Evolutionary conservation across 176 grass and related monocot genomes (phyloP), one percentile per base, ranked within the genome.

Genomic region (Rhynchospora tenuis): DNA sequence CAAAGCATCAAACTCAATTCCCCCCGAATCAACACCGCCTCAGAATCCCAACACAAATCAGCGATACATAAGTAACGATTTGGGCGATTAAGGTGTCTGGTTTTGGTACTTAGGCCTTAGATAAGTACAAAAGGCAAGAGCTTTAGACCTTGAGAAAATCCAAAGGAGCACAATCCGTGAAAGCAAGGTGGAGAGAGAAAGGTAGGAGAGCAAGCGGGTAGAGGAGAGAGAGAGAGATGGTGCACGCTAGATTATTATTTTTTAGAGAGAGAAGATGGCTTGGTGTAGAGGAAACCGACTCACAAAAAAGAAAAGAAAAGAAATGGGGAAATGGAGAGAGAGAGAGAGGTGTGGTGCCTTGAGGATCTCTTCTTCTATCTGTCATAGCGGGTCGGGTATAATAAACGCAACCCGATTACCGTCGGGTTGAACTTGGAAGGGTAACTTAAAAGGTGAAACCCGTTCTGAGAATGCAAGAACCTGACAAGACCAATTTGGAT

Each of bases 1-100:
- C 61, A 66, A 52, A 47, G 29, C 73, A 64, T 77, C 69, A 57
- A 44, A 73, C 43, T n/a, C 9, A 80, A 67, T 45, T 64, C 65
- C 70, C 83, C 83, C 84, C 84, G 79, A 71, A 86, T 67, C 26
- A 64, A 54, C 84, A 69, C 84, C 74, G 59, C 50, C 58, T 24
- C 59, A 78, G 22, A 76, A 51, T 23, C 11, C 55, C 44, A 78
- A 78, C 73, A 61, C 14, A 86, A 86, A 81, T 80, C 57, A 22
- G 65, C 46, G 63, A 66, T 51, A 70, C 46, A 58, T 66, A 56
- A 86, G 59, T 38, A 7, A 44, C 26, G 66, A 56, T 55, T 9
- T 27, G 48, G 48, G 48, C 29, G 51, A 11, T 79, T 86, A 67
- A 44, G 24, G 22, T 64, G 13, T 42, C 71, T 46, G 29, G 70